Evolutionary conservation across 108 stramenopile species (phyloP).

Genomic region (Hondaea fermentalgiana): DNA sequence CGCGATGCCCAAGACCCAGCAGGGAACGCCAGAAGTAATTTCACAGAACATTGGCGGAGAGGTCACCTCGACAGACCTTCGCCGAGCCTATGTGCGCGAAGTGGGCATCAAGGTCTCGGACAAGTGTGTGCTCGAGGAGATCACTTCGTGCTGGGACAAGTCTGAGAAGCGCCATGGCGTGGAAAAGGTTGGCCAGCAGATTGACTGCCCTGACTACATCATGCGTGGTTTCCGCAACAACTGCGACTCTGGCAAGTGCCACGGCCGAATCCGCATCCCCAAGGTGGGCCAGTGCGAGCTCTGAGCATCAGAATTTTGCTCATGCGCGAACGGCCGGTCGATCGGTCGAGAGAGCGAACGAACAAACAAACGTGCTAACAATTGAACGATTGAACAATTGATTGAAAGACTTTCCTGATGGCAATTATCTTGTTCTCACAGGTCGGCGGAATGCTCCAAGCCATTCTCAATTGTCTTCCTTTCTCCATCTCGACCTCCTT

Average conservation of each 20-base stretch:
- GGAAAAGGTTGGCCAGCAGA: conserved; percentile 15
- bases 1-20: background rate
- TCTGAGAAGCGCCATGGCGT: background rate
- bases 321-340: too few species aligned
- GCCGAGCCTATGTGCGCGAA: background rate
- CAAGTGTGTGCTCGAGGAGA: conserved; percentile 13
- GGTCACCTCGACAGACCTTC: background rate
- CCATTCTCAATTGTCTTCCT: too few species aligned
- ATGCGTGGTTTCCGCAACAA: background rate
- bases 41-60: background rate
- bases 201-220: conserved; percentile 14
- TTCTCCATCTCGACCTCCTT: too few species aligned
- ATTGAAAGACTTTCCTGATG: too few species aligned
- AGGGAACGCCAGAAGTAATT: background rate
- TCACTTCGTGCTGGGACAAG: conserved; percentile 10
- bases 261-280: background rate
- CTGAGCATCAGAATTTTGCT: background rate
- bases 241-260: conserved; percentile 2
- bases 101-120: conserved; percentile 17
- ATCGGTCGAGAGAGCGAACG: too few species aligned
- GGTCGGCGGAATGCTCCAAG: too few species aligned
- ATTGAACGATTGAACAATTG: too few species aligned
- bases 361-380: too few species aligned
- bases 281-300: background rate
- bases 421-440: too few species aligned